These are phyloP conservation scores for Tylopilus subfusipes DNA, from an alignment of 768 basidiomycete species.

Conservation along the genomic window DNA sequence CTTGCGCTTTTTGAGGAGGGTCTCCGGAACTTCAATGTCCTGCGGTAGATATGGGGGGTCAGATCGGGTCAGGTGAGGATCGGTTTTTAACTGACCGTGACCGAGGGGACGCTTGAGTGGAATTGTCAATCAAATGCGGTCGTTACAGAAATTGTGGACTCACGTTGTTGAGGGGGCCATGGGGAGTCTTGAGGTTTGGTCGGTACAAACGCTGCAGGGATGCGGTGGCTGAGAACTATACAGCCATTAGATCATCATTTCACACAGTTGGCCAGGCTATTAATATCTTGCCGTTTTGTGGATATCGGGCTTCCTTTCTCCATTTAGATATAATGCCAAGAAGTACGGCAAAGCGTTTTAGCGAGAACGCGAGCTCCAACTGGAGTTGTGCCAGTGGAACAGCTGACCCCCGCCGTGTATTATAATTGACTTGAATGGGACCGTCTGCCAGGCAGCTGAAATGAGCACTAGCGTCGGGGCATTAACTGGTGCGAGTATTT, in stretches of 20 bases:
- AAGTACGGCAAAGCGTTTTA: too few relatives aligned
- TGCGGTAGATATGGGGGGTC: conserved; percentile 28
- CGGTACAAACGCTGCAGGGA: conserved; percentile 3
- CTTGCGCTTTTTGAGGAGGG: conserved; percentile 99
- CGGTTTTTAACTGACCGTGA: conserved; percentile 37
- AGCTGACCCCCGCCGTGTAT: too few relatives aligned
- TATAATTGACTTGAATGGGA: too few relatives aligned
- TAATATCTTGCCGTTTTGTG: too few relatives aligned
- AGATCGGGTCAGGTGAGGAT: conserved; percentile 10
- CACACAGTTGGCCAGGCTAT: conserved; percentile 12
- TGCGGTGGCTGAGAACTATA: conserved; percentile 41
- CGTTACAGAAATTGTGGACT: conserved; percentile 26
- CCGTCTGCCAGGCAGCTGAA: too few relatives aligned
- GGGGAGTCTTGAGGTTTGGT: conserved; percentile 37
- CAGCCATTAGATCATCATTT: conserved; percentile 30
- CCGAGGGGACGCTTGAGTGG: conserved; percentile 40
- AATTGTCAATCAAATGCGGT: background rate
- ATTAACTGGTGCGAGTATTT: too few relatives aligned
- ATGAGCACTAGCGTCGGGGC: too few relatives aligned
- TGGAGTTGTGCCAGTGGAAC: too few relatives aligned
- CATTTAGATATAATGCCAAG: too few relatives aligned
- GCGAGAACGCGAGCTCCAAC: too few relatives aligned
- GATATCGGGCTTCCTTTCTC: too few relatives aligned
- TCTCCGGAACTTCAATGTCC: conserved; percentile 98
- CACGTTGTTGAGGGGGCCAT: conserved; percentile 56